These are phyloP conservation scores for Oryza meridionalis DNA, from an alignment of 176 grass and related monocot species.

Conservation along the genomic window DNA sequence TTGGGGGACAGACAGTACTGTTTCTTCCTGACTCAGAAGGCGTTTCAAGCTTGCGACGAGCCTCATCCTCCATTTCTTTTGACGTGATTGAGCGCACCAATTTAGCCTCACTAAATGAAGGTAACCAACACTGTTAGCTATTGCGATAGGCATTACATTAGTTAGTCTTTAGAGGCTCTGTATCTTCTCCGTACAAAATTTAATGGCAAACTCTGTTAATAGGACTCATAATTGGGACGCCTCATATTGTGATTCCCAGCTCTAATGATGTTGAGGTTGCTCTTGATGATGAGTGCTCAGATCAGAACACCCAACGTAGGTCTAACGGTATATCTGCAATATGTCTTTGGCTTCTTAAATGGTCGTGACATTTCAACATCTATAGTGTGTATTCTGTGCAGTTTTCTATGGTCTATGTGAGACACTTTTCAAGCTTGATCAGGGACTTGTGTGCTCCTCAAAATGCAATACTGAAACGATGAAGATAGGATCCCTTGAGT, in stretches of 20 bases:
- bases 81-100: constrained; percentile 71
- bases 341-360: constrained; percentile 30
- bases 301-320: constrained; percentile 81
- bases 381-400: constrained; percentile 46
- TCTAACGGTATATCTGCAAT: constrained; percentile 25
- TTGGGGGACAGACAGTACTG: constrained; percentile 72
- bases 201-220: constrained; percentile 36
- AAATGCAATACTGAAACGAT: constrained; percentile 78
- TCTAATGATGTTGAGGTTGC: constrained; percentile 64
- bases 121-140: constrained; percentile 37
- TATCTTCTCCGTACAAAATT: background rate
- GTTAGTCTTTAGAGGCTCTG: background rate
- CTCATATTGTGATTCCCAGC: constrained; percentile 73
- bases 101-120: constrained; percentile 81
- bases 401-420: constrained; percentile 87
- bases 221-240: constrained; percentile 72
- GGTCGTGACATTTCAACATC: background rate
- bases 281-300: constrained; percentile 54
- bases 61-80: constrained; percentile 62
- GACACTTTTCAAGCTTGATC: constrained; percentile 76
- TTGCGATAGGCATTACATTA: background rate
- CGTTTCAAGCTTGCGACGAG: constrained; percentile 36
- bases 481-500: constrained; percentile 59
- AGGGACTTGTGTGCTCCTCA: constrained; percentile 87
- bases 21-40: constrained; percentile 71